A percentile compares a stretch with the other conserved stretches of the same genome.
These are phyloP conservation scores for Colletotrichum echinochloae DNA, from an alignment of 2,329 filamentous ascomycete species.

Conservation along the genomic window DNA sequence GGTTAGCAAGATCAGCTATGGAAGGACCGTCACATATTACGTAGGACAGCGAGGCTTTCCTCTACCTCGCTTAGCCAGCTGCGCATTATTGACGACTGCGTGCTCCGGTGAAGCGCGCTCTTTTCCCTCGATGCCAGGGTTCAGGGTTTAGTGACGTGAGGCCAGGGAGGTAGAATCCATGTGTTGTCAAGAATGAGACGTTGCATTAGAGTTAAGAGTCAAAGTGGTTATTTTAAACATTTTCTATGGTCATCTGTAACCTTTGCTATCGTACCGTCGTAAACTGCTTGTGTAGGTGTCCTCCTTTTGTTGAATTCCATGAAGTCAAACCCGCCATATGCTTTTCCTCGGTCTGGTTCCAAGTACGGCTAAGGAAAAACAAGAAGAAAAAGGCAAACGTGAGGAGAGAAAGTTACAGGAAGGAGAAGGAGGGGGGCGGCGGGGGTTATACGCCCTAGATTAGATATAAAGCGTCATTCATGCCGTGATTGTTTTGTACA, in stretches of 20 bases:
- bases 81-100: too few relatives aligned
- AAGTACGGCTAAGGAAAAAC: not conserved
- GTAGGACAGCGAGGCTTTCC: not conserved
- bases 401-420: not conserved
- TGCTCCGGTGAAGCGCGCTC: too few relatives aligned
- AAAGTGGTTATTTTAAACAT: constrained; percentile 1
- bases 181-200: not conserved
- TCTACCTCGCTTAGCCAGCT: constrained; percentile 14
- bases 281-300: not conserved
- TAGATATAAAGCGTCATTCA: not conserved
- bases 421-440: not conserved
- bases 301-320: not conserved
- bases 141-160: not conserved
- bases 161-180: not conserved
- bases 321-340: not conserved
- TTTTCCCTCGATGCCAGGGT: not conserved
- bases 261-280: not conserved
- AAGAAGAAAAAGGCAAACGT: too few relatives aligned
- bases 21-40: too few relatives aligned
- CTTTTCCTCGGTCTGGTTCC: not conserved
- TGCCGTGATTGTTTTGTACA: not conserved
- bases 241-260: not conserved
- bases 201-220: not conserved
- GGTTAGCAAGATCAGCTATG: not conserved
- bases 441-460: not conserved